A percentile compares a stretch with the other conserved stretches of the same genome.
phyloP scores from a whole-genome alignment of 495 filamentous ascomycete species.

The Neurospora tetrasperma region DNA sequence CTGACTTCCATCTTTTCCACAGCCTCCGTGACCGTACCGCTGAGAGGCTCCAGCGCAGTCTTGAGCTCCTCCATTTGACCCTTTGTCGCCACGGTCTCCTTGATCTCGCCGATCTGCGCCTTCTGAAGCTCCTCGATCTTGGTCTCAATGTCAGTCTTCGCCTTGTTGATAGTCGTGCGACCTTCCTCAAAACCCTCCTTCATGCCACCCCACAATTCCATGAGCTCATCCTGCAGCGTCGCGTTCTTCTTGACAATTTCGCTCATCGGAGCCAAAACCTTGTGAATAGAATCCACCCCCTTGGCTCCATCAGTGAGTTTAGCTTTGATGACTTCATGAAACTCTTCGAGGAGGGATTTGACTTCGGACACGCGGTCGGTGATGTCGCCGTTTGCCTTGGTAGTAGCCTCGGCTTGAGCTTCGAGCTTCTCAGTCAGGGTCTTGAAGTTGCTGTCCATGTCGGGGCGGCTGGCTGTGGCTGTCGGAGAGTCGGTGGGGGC shows the following conservation, averaged over 20 bases:
- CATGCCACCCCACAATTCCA: slow-evolving; percentile 69
- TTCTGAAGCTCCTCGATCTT: slow-evolving; percentile 62
- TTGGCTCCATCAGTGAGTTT: slow-evolving; percentile 42
- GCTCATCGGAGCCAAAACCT: slow-evolving; percentile 51
- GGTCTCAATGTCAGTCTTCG: slow-evolving; percentile 62
- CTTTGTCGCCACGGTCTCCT: slow-evolving; percentile 61
- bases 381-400: slow-evolving; percentile 41
- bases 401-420: slow-evolving; percentile 50
- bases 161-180: slow-evolving; percentile 54
- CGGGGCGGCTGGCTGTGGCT: slow-evolving; percentile 16
- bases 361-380: slow-evolving; percentile 41
- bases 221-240: slow-evolving; percentile 50
- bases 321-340: slow-evolving; percentile 35
- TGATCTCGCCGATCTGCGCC: slow-evolving; percentile 55
- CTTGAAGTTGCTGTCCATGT: slow-evolving; percentile 64
- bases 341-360: slow-evolving; percentile 40
- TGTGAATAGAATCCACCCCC: slow-evolving; percentile 40
- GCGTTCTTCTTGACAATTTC: slow-evolving; percentile 48
- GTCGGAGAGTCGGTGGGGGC: neutral
- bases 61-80: slow-evolving; percentile 76
- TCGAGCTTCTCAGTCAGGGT: slow-evolving; percentile 59
- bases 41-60: slow-evolving; percentile 72
- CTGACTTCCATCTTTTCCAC: slow-evolving; percentile 75
- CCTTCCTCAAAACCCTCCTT: slow-evolving; percentile 73
- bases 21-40: slow-evolving; percentile 68